Base-by-base conservation (phyloP, 139 green algal genomes). In the Auxenochlorella pyrenoidosa region DNA sequence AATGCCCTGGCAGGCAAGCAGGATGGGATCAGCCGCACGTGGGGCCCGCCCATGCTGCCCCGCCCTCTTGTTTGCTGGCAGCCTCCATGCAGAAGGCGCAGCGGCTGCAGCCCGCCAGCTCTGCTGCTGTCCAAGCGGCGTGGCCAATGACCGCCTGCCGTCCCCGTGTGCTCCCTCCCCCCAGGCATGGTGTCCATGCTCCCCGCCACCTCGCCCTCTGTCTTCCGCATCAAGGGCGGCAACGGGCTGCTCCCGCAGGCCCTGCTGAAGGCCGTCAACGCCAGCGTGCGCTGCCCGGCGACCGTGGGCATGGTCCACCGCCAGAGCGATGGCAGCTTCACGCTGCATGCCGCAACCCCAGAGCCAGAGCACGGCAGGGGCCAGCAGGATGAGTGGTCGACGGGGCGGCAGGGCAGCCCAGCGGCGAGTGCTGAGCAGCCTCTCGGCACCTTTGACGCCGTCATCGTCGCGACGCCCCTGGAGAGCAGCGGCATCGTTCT, bases 141-240 rank as follows among this genome's bases (percentile, higher is more conserved):
- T 71, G 26, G 13, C 22, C 5, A 18, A 18, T 24, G 54, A 8
- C 54, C 18, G 16, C 54, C 54, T 0, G 22, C 40, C 30, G 36
- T 12, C 47, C 41, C 36, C 40, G 32, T 82, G 73, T 76, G 44
- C n/a, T 34, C 51, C 41, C 34, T 82, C 32, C 34, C 38, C 12
- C 66, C 88, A 93, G 93, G 92, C 0, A 80, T 95, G 54, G 92
- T 96, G 24, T 95, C 91, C 21, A 90, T 94, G 83, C 87, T 95
- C 32, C 94, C 94, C 3, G 91, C 86, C 10, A 79, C 88, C 1
- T 88, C 89, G n/a, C 66, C 73, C 19, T 16, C 51, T 0, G 65
- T 90, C 6, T 90, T 90, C 51, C 58, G 65, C 34, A 88, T 96
- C 43, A 66, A 90, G 28, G 90, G 89, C n/a, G 94, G 94, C 86